Evolutionary conservation across 1,139 yeast species (phyloP), one percentile per base, ranked within the genome.

Genomic region (Arxiozyma heterogenica): DNA sequence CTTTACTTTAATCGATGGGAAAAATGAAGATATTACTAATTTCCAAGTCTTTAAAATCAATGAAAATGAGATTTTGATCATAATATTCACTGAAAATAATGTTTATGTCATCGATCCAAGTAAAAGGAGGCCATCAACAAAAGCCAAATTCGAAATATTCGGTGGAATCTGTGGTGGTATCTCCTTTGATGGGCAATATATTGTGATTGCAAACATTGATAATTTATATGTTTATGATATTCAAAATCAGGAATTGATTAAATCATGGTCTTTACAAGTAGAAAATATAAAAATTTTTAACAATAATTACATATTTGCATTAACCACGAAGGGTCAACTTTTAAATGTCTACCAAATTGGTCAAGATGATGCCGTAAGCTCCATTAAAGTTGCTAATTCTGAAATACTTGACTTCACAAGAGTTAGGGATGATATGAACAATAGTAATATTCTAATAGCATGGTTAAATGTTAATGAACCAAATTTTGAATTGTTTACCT

Each of bases 401-500:
- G 63, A 64, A 41, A 60, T 64, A 23, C 58, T 69, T 11, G 69
- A 65, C 41, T 64, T 62, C 51, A 57, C 53, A 12, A 55, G 54
- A 21, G 50, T 62, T 9, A 54, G 53, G 17, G 53, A 67, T 51
- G 70, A 68, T 52, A 69, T 70, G 18, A 62, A 64, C 50, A 41
- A 39, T 7, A 17, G 25, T 25, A 23, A 39, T 34, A 22, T 52
- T 41, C 20, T 47, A 20, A 42, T 51, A 12, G 64, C 70, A n/a
- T 67, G 71, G 71, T 57, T 66, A 23, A 65, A 67, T 51, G 69
- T 67, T 1, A 67, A 67, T 51, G 71, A 67, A 52, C 70, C 71
- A 22, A 63, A 62, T 50, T 67, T 67, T 51, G 62, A 63, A 51
- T 50, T 53, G 3, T 51, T 67, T 38, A 50, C 63, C 21, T 23